Percentiles rank a stretch among this genome's conserved stretches.
Conservation (phyloP, 306 rosid genomes). For the Casuarina equisetifolia region DNA sequence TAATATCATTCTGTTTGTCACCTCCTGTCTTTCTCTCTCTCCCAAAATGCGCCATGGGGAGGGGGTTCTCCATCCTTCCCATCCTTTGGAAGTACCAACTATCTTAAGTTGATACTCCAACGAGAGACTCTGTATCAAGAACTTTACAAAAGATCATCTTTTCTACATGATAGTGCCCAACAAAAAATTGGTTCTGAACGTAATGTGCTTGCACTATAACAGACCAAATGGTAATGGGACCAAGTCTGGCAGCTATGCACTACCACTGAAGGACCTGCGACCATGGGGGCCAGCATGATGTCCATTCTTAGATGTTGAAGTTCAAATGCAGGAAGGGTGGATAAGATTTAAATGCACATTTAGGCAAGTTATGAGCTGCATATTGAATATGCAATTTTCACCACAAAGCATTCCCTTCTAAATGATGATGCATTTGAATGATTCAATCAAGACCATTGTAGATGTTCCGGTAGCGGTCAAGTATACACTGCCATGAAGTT, state of each 20-base stretch:
- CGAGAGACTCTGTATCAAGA: background rate
- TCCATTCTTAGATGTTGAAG: background rate
- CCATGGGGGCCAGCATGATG: background rate
- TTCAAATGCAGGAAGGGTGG: background rate
- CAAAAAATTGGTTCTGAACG: too few relatives aligned
- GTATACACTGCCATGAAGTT: background rate
- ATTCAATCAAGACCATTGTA: background rate
- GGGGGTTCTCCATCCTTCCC: background rate
- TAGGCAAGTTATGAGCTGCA: background rate
- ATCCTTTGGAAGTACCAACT: background rate
- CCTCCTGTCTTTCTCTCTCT: background rate
- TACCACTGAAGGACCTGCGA: constrained; percentile 4
- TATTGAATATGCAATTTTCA: background rate
- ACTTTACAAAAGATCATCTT: background rate
- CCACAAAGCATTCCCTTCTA: background rate
- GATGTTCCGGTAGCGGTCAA: background rate
- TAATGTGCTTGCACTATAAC: too few relatives aligned
- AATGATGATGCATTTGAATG: background rate
- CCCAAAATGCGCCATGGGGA: background rate
- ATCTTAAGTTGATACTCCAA: background rate
- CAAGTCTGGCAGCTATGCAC: constrained; percentile 9
- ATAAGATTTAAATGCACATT: constrained; percentile 5
- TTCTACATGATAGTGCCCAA: background rate
- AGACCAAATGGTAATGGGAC: background rate
- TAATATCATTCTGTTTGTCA: too few relatives aligned